Evolutionary conservation across 805 yeast genomes (phyloP).

Genomic region (Tetrapisispora iriomotensis): DNA sequence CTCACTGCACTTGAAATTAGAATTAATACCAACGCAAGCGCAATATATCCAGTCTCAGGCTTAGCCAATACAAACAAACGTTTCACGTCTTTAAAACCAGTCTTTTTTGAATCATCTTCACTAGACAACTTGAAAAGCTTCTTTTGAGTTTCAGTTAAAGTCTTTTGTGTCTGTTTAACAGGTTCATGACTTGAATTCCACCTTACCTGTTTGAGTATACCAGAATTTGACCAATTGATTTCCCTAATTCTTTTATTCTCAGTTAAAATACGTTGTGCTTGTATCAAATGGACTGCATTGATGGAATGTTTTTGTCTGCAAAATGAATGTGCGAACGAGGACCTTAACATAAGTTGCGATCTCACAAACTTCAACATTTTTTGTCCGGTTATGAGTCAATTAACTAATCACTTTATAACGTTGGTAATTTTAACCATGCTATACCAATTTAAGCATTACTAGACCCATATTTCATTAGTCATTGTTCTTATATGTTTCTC

Average conservation of each 20-base stretch:
- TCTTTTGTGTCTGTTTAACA: neutral
- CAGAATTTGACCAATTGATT: neutral
- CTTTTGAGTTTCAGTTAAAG: neutral
- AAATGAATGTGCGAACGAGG: neutral
- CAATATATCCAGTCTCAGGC: slow-evolving; percentile 46
- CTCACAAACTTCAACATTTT: neutral
- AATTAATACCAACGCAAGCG: slow-evolving; percentile 54
- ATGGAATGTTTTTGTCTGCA: neutral
- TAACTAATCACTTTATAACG: neutral
- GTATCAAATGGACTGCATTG: neutral
- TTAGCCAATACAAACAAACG: slow-evolving; percentile 47
- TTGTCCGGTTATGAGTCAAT: neutral
- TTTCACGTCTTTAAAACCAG: slow-evolving; percentile 21
- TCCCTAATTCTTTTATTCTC: no score
- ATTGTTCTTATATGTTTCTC: no score
- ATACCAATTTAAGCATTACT: no score
- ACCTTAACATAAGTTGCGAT: neutral
- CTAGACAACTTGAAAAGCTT: slow-evolving; percentile 18
- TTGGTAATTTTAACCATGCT: no score
- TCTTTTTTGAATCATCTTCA: slow-evolving; percentile 18
- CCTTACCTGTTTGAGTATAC: neutral
- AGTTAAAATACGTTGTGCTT: neutral
- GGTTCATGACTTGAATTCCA: neutral
- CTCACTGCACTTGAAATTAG: slow-evolving; percentile 66
- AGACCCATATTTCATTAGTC: no score